phyloP scores from a whole-genome alignment of 2,329 filamentous ascomycete genomes.

The Claviceps arundinis region DNA sequence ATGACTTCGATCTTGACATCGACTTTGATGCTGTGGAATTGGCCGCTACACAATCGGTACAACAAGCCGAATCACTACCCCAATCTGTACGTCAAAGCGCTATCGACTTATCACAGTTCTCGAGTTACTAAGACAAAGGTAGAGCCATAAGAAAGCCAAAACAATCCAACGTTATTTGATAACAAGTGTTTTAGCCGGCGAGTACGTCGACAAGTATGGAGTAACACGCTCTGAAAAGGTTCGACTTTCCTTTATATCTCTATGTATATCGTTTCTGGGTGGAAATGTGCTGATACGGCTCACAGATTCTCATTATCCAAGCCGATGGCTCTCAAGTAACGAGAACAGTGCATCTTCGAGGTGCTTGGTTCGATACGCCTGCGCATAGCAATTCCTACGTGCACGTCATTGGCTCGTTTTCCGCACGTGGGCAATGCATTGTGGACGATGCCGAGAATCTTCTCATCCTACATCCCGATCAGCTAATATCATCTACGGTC shows the following conservation, averaged over 20 bases:
- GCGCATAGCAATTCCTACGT: conserved; percentile 65
- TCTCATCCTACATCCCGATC: conserved; percentile 85
- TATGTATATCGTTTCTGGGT: too few species aligned
- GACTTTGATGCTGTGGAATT: conserved; percentile 69
- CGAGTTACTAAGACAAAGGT: conserved; percentile 48
- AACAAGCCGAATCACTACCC: conserved; percentile 14
- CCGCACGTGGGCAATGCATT: conserved; percentile 56
- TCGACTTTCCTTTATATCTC: conserved; percentile 11
- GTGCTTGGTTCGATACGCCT: conserved; percentile 75
- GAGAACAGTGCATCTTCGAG: conserved; percentile 62
- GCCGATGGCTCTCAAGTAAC: conserved; percentile 56
- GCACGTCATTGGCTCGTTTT: conserved; percentile 73
- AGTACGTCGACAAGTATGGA: conserved; percentile 52
- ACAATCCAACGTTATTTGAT: conserved; percentile 81
- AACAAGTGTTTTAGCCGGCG: conserved; percentile 55
- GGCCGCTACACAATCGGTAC: conserved; percentile 54
- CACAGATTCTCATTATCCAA: conserved; percentile 66
- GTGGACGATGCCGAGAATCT: conserved; percentile 75
- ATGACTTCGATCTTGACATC: conserved; percentile 51
- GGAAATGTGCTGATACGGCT: conserved; percentile 8
- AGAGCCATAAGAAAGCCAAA: conserved; percentile 54
- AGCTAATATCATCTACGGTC: conserved; percentile 86
- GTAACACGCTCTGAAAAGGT: conserved; percentile 59
- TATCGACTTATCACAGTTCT: conserved; percentile 9
- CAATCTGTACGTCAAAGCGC: conserved; percentile 24